Conservation (phyloP, 768 basidiomycete species). For the Nevesoporus exiguus region DNA sequence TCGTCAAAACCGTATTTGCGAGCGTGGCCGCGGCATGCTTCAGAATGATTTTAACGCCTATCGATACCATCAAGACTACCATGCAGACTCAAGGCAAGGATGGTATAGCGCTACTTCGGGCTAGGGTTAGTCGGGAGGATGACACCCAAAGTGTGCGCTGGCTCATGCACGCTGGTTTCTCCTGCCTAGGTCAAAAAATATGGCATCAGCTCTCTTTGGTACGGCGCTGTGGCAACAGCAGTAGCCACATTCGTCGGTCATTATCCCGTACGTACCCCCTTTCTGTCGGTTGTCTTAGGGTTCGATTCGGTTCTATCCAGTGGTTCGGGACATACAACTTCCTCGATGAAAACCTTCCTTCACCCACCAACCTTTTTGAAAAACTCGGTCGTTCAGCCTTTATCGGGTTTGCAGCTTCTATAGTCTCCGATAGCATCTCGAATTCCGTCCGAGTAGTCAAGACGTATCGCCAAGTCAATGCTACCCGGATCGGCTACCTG, state of each 20-base stretch:
- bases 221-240: slow-evolving; percentile 87
- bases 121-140: slow-evolving; percentile 45
- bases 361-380: slow-evolving; percentile 46
- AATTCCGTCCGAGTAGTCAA: slow-evolving; percentile 92
- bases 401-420: slow-evolving; percentile 86
- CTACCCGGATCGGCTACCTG: slow-evolving; percentile 72
- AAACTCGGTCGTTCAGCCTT: slow-evolving; percentile 78
- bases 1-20: slow-evolving; percentile 77
- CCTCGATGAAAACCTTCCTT: slow-evolving; percentile 61
- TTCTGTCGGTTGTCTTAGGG: background rate
- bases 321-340: slow-evolving; percentile 89
- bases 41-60: slow-evolving; percentile 87
- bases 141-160: background rate
- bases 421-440: slow-evolving; percentile 80
- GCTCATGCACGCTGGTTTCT: background rate
- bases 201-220: slow-evolving; percentile 81
- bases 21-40: slow-evolving; percentile 78
- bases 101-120: slow-evolving; percentile 62
- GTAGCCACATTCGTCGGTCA: slow-evolving; percentile 93
- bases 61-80: slow-evolving; percentile 95
- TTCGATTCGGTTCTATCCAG: slow-evolving; percentile 32
- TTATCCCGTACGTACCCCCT: slow-evolving; percentile 60
- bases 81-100: slow-evolving; percentile 84
- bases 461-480: slow-evolving; percentile 92
- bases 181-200: slow-evolving; percentile 58